phyloP scores from a whole-genome alignment of 2,329 filamentous ascomycete species.

The Paecilomyces formosus region DNA sequence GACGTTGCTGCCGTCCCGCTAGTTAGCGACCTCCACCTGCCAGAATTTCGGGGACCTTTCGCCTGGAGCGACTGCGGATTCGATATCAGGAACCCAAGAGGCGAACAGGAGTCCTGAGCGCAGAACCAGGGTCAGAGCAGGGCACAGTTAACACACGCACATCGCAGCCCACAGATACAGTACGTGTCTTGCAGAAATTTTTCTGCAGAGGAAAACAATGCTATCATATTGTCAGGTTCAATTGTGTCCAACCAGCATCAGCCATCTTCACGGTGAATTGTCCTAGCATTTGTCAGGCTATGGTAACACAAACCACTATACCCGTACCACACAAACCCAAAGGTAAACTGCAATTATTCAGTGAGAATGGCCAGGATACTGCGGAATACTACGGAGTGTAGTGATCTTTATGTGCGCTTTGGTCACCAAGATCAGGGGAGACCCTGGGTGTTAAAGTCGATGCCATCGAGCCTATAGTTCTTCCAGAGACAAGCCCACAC shows the following conservation, averaged over 20 bases:
- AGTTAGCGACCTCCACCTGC: background rate
- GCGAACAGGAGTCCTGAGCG: background rate
- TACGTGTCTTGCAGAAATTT: background rate
- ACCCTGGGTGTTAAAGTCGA: too few relatives aligned
- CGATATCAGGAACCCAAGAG: background rate
- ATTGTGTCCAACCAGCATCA: too few relatives aligned
- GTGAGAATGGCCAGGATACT: too few relatives aligned
- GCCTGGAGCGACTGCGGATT: background rate
- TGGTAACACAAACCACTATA: too few relatives aligned
- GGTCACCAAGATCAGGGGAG: too few relatives aligned
- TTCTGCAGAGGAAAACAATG: background rate
- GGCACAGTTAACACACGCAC: background rate
- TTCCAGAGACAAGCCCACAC: background rate
- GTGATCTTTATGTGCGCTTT: too few relatives aligned
- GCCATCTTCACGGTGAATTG: too few relatives aligned
- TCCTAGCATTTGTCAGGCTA: too few relatives aligned
- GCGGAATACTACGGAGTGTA: too few relatives aligned
- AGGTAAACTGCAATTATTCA: too few relatives aligned
- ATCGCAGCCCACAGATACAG: background rate
- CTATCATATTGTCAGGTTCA: too few relatives aligned
- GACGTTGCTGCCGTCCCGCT: background rate
- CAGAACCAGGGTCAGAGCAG: background rate
- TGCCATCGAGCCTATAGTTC: background rate
- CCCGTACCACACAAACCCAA: too few relatives aligned
- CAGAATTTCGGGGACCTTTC: background rate